Percentiles rank a stretch among this genome's conserved stretches.
These are phyloP conservation scores for Magnolia kwangsiensis DNA, from an alignment of 164 flowering plant genomes.

Conservation along the genomic window DNA sequence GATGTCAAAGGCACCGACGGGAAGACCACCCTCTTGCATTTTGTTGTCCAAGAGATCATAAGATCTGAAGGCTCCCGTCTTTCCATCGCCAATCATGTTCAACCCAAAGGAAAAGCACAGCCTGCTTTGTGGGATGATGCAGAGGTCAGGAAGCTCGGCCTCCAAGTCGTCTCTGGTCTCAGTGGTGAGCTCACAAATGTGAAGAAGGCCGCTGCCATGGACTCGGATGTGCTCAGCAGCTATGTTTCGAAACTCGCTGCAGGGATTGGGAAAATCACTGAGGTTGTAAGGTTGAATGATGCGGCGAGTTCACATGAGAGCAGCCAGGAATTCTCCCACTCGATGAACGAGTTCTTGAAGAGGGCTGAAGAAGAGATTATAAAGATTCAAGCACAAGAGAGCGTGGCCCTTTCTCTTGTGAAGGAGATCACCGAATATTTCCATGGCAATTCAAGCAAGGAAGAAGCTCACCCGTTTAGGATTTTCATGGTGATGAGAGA, in stretches of 20 bases:
- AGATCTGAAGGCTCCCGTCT: conserved; percentile 74
- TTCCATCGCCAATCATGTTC: conserved; percentile 31
- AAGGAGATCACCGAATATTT: conserved; percentile 87
- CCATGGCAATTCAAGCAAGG: conserved; percentile 88
- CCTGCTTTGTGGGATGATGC: conserved; percentile 53
- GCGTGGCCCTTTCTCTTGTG: conserved; percentile 67
- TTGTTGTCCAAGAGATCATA: conserved; percentile 89
- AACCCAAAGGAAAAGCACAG: conserved; percentile 13
- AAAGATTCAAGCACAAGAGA: conserved; percentile 65
- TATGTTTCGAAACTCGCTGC: conserved; percentile 63
- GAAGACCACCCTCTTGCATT: conserved; percentile 85
- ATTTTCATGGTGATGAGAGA: conserved; percentile 86
- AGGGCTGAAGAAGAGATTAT: conserved; percentile 67
- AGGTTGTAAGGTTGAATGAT: conserved; percentile 45
- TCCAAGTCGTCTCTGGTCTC: conserved; percentile 75
- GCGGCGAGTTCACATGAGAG: conserved; percentile 22
- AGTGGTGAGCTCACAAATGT: conserved; percentile 73
- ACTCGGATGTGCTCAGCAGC: conserved; percentile 70
- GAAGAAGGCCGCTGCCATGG: conserved; percentile 93
- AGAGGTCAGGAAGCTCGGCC: conserved; percentile 66
- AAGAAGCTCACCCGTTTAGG: conserved; percentile 90
- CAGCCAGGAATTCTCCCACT: conserved; percentile 35
- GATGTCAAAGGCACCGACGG: conserved; percentile 95
- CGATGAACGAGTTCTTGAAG: conserved; percentile 60
- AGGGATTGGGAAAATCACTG: conserved; percentile 50